Percentiles rank a stretch among this genome's conserved stretches.
Conservation (phyloP, 2,329 filamentous ascomycete genomes). For the Teratosphaeria pseudoeucalypti region DNA sequence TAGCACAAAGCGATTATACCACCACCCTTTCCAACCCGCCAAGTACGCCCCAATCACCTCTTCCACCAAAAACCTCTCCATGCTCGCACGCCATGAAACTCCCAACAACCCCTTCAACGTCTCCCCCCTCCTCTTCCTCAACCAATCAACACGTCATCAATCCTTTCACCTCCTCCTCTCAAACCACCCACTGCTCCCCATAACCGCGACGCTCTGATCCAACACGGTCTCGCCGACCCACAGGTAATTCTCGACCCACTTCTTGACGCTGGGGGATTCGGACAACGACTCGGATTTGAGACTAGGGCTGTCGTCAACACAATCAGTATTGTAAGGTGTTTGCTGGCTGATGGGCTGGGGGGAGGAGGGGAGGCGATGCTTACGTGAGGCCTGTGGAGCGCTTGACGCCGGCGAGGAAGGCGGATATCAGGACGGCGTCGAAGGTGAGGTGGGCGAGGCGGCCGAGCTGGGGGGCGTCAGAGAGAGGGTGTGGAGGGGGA, state of each 20-base stretch:
- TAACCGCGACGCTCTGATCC: constrained; percentile 90
- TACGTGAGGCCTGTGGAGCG: constrained; percentile 97
- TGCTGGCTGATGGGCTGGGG: background rate
- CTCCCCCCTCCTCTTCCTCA: background rate
- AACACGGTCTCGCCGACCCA: constrained; percentile 95
- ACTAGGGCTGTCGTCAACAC: constrained; percentile 49
- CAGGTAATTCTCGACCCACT: constrained; percentile 88
- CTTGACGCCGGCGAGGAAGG: constrained; percentile 93
- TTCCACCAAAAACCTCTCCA: too few species aligned
- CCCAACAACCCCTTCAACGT: too few species aligned
- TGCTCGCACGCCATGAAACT: too few species aligned
- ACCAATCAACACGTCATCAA: background rate
- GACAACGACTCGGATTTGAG: constrained; percentile 77
- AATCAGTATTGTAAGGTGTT: constrained; percentile 31
- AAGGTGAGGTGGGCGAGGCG: constrained; percentile 90
- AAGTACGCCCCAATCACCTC: background rate
- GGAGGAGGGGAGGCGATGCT: constrained; percentile 27
- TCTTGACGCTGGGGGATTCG: constrained; percentile 72
- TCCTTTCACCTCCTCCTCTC: constrained; percentile 64
- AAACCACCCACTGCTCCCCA: constrained; percentile 81
- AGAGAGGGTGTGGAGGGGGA: background rate
- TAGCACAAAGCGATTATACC: too few species aligned
- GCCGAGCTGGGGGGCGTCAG: constrained; percentile 58
- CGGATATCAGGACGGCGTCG: constrained; percentile 91
- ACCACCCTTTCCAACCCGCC: too few species aligned